Base-by-base conservation (phyloP, 192 early-diverging fungal genomes). In the Endogone sp. region DNA sequence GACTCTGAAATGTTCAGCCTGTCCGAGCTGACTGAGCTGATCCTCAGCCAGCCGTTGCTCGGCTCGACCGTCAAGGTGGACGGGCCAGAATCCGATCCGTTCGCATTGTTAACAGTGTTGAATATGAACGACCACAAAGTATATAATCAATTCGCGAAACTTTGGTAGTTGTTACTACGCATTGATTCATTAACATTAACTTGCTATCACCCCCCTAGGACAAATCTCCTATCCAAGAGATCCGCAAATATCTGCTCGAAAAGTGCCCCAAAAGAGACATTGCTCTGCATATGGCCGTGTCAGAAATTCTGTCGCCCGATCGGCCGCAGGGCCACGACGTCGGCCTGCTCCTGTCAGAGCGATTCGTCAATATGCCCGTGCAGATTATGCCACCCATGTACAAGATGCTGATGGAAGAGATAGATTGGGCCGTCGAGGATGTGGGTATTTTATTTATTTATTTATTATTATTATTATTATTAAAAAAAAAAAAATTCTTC, bases 351-450 rank as follows among this genome's bases (percentile, higher is more conserved):
- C 24, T 99, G 23, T 93, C 88, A 69, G 95, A 97, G 66, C 82
- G 97, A 4, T 85, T 99, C 25, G 86, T 99, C 73, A 99, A 99
- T 73, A 95, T 99, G 93, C 97, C 97, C 11, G 93, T 95, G 27
- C 91, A 96, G 70, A 83, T 97, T 9, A 86, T 91, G 2, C 90
- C 94, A 22, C 94, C 92, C 2, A 93, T 99, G 93, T 90, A 95
- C 69, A 88, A 85, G 26, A 93, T 97, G 93, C 82, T 97, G 44
- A 65, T 86, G 32, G 91, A 94, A 54, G 97, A 97, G 71, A 78
- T 94, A 57, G 79, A 91, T 61, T 82, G 84, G 81, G 90, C 90
- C 13, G 74, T 90, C 21, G 88, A 88, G 4, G 87, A 91, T 59
- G 89, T 90, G 82, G 68, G 62, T 79, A 25, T 56, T 55, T 27